phyloP scores from a whole-genome alignment of 2,329 filamentous ascomycete species.

The Exophiala sideris region DNA sequence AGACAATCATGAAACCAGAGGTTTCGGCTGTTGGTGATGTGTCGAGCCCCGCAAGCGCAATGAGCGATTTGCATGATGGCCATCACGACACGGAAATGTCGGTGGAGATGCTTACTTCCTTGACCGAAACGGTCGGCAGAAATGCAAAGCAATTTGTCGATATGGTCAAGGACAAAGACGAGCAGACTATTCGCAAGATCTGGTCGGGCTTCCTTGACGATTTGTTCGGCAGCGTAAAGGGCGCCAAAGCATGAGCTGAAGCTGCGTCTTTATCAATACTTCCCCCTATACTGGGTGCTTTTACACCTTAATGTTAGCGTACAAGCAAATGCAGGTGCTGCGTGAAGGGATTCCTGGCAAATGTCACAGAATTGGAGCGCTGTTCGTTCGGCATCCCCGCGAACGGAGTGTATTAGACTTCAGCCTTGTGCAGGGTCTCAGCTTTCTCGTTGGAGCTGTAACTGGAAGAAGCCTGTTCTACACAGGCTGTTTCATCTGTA shows the following conservation, averaged over 20 bases:
- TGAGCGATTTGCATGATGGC: constrained; percentile 59
- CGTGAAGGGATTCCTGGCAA: too few species aligned
- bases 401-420: too few species aligned
- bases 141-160: constrained; percentile 38
- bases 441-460: too few species aligned
- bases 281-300: not conserved
- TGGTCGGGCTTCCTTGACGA: constrained; percentile 52
- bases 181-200: constrained; percentile 41
- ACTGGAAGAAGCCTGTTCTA: too few species aligned
- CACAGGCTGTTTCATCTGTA: too few species aligned
- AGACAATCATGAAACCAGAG: constrained; percentile 53
- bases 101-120: constrained; percentile 53
- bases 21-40: constrained; percentile 47
- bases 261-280: not conserved
- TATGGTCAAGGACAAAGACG: constrained; percentile 40
- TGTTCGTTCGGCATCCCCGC: too few species aligned
- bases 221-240: constrained; percentile 41
- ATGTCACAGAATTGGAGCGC: too few species aligned
- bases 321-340: not conserved
- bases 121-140: constrained; percentile 50
- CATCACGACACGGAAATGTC: constrained; percentile 45
- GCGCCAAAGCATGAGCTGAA: constrained; percentile 18
- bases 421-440: too few species aligned
- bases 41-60: constrained; percentile 47
- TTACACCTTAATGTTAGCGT: not conserved